Conservation (phyloP, 148 eudicot genomes). For the Fagopyrum esculentum region DNA sequence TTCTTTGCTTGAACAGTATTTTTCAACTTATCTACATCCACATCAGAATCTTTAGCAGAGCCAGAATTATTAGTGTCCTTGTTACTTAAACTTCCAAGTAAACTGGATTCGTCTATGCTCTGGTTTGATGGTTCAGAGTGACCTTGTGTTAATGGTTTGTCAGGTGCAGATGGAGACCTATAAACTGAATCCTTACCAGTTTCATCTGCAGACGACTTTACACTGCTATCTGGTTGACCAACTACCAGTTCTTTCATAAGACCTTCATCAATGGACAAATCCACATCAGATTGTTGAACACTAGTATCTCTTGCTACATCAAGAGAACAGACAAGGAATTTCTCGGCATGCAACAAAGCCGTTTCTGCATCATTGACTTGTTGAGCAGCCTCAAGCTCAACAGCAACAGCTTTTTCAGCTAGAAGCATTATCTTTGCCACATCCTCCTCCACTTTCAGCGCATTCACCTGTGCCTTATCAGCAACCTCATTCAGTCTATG, state of each 20-base stretch:
- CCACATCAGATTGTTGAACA: conserved; percentile 26
- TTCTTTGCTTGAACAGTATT: conserved; percentile 45
- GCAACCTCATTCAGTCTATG: conserved; percentile 60
- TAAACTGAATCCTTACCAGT: conserved; percentile 27
- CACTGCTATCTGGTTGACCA: conserved; percentile 27
- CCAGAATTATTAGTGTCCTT: conserved; percentile 45
- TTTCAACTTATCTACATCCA: conserved; percentile 52
- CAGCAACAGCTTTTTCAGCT: conserved; percentile 98
- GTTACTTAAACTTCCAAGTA: conserved; percentile 37
- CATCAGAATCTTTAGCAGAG: conserved; percentile 34
- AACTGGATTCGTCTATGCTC: conserved; percentile 29
- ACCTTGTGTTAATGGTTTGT: conserved; percentile 30
- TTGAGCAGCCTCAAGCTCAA: conserved; percentile 78
- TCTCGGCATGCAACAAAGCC: conserved; percentile 62
- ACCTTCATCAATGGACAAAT: conserved; percentile 30
- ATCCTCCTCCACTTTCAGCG: conserved; percentile 79
- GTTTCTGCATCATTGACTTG: conserved; percentile 79
- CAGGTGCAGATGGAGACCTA: conserved; percentile 43
- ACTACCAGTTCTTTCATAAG: conserved; percentile 32
- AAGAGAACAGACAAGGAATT: conserved; percentile 35
- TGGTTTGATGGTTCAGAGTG: conserved; percentile 28
- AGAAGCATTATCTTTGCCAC: conserved; percentile 85
- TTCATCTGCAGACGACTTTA: conserved; percentile 37
- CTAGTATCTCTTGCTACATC: conserved; percentile 35
- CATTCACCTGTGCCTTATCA: conserved; percentile 57